phyloP scores from a whole-genome alignment of 768 basidiomycete species.

The Mycena amicta region DNA sequence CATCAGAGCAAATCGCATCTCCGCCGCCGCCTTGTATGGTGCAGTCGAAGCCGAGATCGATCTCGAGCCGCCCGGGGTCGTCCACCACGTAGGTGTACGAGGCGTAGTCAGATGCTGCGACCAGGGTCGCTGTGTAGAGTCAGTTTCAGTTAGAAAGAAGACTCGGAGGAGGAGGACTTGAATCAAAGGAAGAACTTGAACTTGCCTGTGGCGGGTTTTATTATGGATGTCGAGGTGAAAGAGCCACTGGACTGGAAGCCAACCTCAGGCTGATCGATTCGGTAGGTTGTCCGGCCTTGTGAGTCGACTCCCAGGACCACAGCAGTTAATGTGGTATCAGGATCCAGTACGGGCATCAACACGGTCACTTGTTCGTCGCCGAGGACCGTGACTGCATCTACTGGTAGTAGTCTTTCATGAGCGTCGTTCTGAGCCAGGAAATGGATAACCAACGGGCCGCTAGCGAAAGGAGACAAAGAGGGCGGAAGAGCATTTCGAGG shows the following conservation, averaged over 20 bases:
- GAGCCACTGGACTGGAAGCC: not conserved
- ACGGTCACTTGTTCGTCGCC: not conserved
- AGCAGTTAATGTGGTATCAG: not conserved
- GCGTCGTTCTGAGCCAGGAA: too few relatives aligned
- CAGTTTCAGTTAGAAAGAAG: not conserved
- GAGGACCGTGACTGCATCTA: not conserved
- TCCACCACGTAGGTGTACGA: not conserved
- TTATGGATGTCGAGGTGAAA: not conserved
- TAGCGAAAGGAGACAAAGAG: not conserved
- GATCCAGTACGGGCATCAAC: not conserved
- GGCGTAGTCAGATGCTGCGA: not conserved
- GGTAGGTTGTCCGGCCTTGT: slow-evolving; percentile 8
- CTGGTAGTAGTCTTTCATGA: not conserved
- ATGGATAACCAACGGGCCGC: not conserved
- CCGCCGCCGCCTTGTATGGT: not conserved
- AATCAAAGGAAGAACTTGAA: not conserved
- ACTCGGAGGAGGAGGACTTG: too few relatives aligned
- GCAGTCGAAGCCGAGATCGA: not conserved
- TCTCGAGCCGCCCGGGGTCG: not conserved
- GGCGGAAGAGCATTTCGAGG: too few relatives aligned
- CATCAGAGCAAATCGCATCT: not conserved
- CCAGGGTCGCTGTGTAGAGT: not conserved
- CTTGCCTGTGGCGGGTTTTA: not conserved
- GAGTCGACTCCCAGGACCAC: slow-evolving; percentile 10
- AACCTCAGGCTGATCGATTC: not conserved